Conservation (phyloP, 129 eudicot species). For the Centaurea solstitialis region DNA sequence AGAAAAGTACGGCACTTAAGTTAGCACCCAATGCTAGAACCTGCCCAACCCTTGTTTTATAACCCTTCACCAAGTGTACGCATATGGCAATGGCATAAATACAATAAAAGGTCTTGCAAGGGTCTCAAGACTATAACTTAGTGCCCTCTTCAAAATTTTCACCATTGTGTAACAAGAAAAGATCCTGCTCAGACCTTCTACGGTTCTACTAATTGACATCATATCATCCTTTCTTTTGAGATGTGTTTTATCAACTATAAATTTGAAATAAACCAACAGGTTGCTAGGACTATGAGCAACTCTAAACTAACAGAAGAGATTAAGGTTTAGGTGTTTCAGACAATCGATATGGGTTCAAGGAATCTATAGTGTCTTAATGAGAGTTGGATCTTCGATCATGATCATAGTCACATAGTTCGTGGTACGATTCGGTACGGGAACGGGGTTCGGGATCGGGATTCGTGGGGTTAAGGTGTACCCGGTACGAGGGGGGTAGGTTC, state of each 20-base stretch:
- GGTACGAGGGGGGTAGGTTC: no score
- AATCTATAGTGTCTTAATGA: neutral
- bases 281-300: neutral
- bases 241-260: neutral
- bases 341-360: neutral
- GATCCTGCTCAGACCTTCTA: constrained; percentile 56
- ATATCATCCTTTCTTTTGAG: constrained; percentile 33
- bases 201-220: constrained; percentile 56
- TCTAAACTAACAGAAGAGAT: neutral
- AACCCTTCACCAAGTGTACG: constrained; percentile 45
- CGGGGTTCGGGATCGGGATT: no score
- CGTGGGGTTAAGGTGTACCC: no score
- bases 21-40: constrained; percentile 61
- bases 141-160: constrained; percentile 61
- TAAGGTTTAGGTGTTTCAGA: neutral
- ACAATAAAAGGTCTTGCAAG: constrained; percentile 66
- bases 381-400: neutral
- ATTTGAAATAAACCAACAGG: neutral
- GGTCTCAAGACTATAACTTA: constrained; percentile 48
- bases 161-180: constrained; percentile 10
- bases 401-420: no score
- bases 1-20: neutral
- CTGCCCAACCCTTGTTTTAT: constrained; percentile 61
- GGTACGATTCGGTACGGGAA: no score
- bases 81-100: constrained; percentile 27